Conservation (phyloP, 1,284 basidiomycete species). For the Schizopora paradoxa region DNA sequence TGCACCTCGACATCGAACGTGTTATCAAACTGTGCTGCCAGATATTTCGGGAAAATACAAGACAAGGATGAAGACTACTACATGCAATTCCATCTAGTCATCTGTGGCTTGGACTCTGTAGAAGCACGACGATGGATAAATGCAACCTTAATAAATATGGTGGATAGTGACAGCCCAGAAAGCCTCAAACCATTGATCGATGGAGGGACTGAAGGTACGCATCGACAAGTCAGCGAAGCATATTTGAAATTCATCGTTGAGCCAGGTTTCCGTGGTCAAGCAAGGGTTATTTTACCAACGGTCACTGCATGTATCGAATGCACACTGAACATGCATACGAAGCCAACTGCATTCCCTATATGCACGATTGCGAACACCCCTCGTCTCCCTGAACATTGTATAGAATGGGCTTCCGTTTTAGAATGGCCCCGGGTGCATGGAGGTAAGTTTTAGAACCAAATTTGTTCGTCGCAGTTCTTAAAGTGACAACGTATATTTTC, state of each 20-base stretch:
- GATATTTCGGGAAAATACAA: slow-evolving; percentile 96
- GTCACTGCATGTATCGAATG: slow-evolving; percentile 98
- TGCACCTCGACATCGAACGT: neutral
- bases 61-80: slow-evolving; percentile 97
- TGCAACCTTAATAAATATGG: slow-evolving; percentile 91
- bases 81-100: slow-evolving; percentile 93
- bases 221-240: too few species aligned
- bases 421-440: slow-evolving; percentile 94
- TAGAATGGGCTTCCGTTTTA: slow-evolving; percentile 99
- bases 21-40: slow-evolving; percentile 31
- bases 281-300: slow-evolving; percentile 93
- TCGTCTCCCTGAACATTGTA: slow-evolving; percentile 96
- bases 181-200: slow-evolving; percentile 98
- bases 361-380: slow-evolving; percentile 99
- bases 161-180: slow-evolving; percentile 86
- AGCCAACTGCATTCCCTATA: slow-evolving; percentile 95
- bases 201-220: slow-evolving; percentile 92
- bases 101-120: slow-evolving; percentile 97
- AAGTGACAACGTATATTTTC: slow-evolving; percentile 14
- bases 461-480: neutral
- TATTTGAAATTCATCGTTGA: slow-evolving; percentile 7
- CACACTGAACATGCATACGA: slow-evolving; percentile 96
- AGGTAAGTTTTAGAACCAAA: slow-evolving; percentile 41
- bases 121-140: slow-evolving; percentile 99
- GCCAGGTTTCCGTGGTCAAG: slow-evolving; percentile 96